Evolutionary conservation across 805 yeast species (phyloP), one percentile per base, ranked within the genome.

Genomic region (Wickerhamomyces ciferrii): DNA sequence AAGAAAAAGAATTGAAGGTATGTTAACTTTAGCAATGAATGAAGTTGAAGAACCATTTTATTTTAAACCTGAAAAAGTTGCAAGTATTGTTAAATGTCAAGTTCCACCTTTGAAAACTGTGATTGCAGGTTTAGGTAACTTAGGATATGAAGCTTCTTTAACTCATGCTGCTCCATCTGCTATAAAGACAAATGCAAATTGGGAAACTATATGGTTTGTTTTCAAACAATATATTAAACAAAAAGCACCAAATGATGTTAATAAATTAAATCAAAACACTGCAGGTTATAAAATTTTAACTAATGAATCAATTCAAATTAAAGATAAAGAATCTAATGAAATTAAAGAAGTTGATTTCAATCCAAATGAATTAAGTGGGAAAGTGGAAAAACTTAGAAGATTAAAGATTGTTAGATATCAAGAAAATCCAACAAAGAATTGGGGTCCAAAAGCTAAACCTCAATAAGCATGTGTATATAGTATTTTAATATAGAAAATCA

Each of bases 391-490:
- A 46, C 69, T 88, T 45, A 75, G 97, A 58, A 82, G 78, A 52
- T 74, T 88, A 48, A 89, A 89, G 66, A 79, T 92, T 61, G 89
- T 89, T 14, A 75, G 97, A 56, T 92, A 76, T 66, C 99, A 91
- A 62, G 90, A 83, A 60, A 92, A 91, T 60, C 99, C 99, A 15
- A 78, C 89, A 1, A 87, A 87, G 62, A 84, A 87, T 62, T 94
- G 99, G 99, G 99, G 99, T 1, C 99, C 98, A 34, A 88, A 86
- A 68, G 81, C 96, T 3, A 81, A 85, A 59, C 95, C 96, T 35
- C 60, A 58, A 49, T 56, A 35, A 40, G 18, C 4, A 32, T 20
- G 11, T 34, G 21, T 17, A 34, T 14, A 34, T 8, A 29, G 27
- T n/a, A 25, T 6, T 23, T 23, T 23, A 29, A 13, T 29, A 15